Base-by-base conservation (phyloP, 169 alveolate species). In the Plasmodium blacklocki region DNA sequence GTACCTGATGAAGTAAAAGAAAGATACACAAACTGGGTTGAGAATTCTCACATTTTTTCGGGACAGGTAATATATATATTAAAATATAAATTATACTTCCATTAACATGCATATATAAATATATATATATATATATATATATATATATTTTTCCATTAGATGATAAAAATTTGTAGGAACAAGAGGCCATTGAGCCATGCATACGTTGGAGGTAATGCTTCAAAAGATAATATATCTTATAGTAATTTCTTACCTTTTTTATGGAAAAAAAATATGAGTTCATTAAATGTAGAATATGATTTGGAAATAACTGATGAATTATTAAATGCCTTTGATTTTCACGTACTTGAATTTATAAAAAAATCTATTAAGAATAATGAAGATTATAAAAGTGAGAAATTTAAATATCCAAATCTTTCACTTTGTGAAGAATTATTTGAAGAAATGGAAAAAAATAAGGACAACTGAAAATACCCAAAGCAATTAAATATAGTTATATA, bases 151-250 rank as follows among this genome's bases (percentile, higher is more conserved):
- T 23, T 76, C 32, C 66, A 26, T 54, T 23, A 78, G 89, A 78
- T 78, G 89, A 78, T 78, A n/a, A 78, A 78, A 66, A 78, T 78
- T 50, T 78, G 89, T 43, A 63, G 76, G 39, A 78, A 78, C n/a
- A 78, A 39, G 60, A 66, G 89, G 12, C 89, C 78, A 18, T 47
- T 78, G 39, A 78, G 89, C 23, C 23, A 66, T 52, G 76, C 76
- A 26, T 78, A 78, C 68, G 21, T 78, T 67, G 89, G 89, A 7
- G 59, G 66, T 11, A 71, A 29, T 58, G 47, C 76, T 23, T 43
- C 71, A 54, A 78, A 78, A 3, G 89, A 78, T 19, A 58, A 78
- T 50, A 50, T 78, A n/a, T 78, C 89, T 12, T 78, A 64, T 15
- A 78, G 63, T 76, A 78, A 78, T 43, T 47, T 67, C 12, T 66